Evolutionary conservation across 768 basidiomycete genomes (phyloP).

Genomic region (Cystobasidium tubakii): DNA sequence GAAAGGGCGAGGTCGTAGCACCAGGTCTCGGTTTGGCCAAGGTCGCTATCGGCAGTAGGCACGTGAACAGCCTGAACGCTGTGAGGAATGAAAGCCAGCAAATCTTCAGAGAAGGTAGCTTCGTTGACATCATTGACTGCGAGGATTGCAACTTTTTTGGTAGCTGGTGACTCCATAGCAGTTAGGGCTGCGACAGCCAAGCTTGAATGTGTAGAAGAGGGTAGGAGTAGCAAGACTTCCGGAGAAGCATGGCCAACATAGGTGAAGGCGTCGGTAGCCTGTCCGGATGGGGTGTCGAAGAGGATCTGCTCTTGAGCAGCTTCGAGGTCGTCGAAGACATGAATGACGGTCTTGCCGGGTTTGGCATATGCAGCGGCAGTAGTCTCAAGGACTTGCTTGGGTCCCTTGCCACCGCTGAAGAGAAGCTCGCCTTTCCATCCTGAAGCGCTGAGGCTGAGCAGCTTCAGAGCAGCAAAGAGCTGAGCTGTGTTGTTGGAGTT

Average conservation of each 20-base stretch:
- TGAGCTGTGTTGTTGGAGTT: constrained; percentile 72
- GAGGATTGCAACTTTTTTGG: constrained; percentile 44
- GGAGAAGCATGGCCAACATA: constrained; percentile 65
- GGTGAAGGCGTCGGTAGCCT: constrained; percentile 59
- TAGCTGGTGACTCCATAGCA: constrained; percentile 49
- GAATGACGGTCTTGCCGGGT: constrained; percentile 56
- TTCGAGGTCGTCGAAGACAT: constrained; percentile 83
- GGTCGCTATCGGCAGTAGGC: constrained; percentile 65
- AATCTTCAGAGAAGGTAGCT: constrained; percentile 46
- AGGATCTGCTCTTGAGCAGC: constrained; percentile 66
- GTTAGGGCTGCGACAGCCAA: constrained; percentile 63
- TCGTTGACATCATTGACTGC: constrained; percentile 66
- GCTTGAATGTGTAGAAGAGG: constrained; percentile 61
- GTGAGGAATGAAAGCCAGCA: not conserved
- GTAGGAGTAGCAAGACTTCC: constrained; percentile 61
- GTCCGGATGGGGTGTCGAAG: constrained; percentile 56
- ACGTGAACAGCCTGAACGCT: constrained; percentile 61
- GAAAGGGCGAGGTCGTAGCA: constrained; percentile 42
- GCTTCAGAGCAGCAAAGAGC: constrained; percentile 56
- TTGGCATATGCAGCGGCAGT: constrained; percentile 60
- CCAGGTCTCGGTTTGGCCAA: constrained; percentile 51
- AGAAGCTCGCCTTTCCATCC: constrained; percentile 58
- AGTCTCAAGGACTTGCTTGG: constrained; percentile 63
- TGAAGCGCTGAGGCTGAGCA: constrained; percentile 54
- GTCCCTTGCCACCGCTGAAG: constrained; percentile 77